Evolutionary conservation across 192 early-diverging fungal species (phyloP), one percentile per base, ranked within the genome.

Genomic region (Lunasporangiospora selenospora): DNA sequence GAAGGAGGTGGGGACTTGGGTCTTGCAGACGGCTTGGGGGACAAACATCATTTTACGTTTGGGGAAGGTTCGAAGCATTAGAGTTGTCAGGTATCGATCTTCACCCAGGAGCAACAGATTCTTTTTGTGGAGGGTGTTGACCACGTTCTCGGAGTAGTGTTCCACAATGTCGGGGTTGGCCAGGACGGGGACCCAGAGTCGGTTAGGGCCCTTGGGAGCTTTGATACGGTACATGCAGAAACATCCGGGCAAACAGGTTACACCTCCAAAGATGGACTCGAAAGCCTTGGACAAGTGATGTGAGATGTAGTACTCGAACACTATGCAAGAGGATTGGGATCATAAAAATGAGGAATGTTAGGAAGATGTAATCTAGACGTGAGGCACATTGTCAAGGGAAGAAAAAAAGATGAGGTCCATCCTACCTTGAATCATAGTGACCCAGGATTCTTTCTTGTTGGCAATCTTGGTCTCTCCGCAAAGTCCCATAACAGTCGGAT

Each of bases 31-130:
- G 3, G 95, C 93, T 46, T 87, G 86, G 15, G 95, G 93, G 9
- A 93, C 85, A 86, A 95, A 97, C 70, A 95, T 87, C 89, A 94
- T 93, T 58, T 93, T 88, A 54, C 95, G 92, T 48, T 93, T 90
- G 23, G 95, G 93, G 81, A 97, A 97, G 12, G 89, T 92, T 11
- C 85, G 75, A 37, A 97, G 81, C 93, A 97, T 93, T 29, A 97
- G 86, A 15, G 93, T 95, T 15, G 95, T 88, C 63, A 97, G 76
- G 81, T 89, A 96, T 15, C 95, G 93, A 75, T 97, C 95, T 70
- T 97, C 95, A 32, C 93, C 93, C 24, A 95, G 80, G 27, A 95
- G 83, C 30, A 94, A 73, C 66, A 95, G 67, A 61, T 96, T 95
- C 84, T 96, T 96, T 55, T 91, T 90, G 83, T 95, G 93, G 34